Conservation (phyloP, 352 stramenopile genomes). For the Pythium chondricola region DNA sequence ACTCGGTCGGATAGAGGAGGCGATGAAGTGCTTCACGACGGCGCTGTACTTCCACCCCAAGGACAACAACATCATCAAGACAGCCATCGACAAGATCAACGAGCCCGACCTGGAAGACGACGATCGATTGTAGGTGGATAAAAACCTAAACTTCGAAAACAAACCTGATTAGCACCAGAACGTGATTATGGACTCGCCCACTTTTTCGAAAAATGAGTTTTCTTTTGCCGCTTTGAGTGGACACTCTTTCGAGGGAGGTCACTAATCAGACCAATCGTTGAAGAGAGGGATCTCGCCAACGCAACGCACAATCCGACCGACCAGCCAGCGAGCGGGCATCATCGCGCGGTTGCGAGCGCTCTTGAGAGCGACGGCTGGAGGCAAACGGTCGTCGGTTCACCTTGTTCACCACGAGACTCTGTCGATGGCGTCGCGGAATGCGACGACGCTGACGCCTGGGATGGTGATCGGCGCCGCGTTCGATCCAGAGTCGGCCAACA, state of each 20-base stretch:
- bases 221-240: too few species aligned
- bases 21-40: constrained; percentile 94
- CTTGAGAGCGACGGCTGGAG: background rate
- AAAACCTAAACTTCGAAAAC: too few species aligned
- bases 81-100: constrained; percentile 91
- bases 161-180: background rate
- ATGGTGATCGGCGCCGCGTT: constrained; percentile 7
- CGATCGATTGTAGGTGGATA: constrained; percentile 15
- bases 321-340: background rate
- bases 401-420: too few species aligned
- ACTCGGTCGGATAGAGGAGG: constrained; percentile 87
- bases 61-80: constrained; percentile 96
- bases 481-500: constrained; percentile 29
- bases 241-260: constrained; percentile 7
- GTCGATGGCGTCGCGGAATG: constrained; percentile 3
- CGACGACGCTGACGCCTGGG: constrained; percentile 3
- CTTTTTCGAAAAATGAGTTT: too few species aligned
- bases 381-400: too few species aligned
- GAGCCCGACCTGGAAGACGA: constrained; percentile 46
- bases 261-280: constrained; percentile 9
- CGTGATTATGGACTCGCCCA: background rate
- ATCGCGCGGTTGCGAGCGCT: too few species aligned
- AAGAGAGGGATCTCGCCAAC: constrained; percentile 11
- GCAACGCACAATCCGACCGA: constrained; percentile 2
- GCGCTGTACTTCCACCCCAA: constrained; percentile 97